Evolutionary conservation across 805 yeast species (phyloP), one percentile per base, ranked within the genome.

Genomic region (Yarrowia sp.): DNA sequence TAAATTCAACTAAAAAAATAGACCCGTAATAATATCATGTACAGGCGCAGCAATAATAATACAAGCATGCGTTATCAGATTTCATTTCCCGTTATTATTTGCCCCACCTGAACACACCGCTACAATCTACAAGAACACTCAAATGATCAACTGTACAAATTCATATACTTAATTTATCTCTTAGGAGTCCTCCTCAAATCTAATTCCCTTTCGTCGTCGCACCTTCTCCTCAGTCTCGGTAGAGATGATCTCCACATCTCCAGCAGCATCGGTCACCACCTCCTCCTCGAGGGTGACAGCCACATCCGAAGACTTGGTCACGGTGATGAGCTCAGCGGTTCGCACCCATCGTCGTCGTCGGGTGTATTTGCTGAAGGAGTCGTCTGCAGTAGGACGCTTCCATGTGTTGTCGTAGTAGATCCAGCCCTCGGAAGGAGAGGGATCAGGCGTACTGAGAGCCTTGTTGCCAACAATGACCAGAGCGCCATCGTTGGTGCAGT

Each of bases 281-380:
- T 43, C 64, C 35, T 43, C 43, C 39, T 33, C 51, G 22, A 10
- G 32, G 22, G 50, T 51, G 17, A 44, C 41, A 13, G 18, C 55
- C 9, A 48, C 66, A 18, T 61, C 65, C 3, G 60, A 18, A n/a
- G 65, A 28, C 17, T 50, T 35, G 33, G 65, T 62, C 17, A 63
- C 57, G 11, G 67, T 64, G 15, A 68, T 67, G 38, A 71, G 66
- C 65, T 71, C 73, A 8, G 99, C 99, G 0, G 96, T 90, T 68
- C 99, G 84, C 14, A 93, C 84, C 99, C 99, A 93, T 73, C 98
- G 83, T 78, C 99, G 84, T 73, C 97, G 84, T 75, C 99, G 84
- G 5, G 98, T 93, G 73, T 92, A 93, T 74, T 91, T 92, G 28
- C 95, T 85, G 76, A 86, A 92, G 3, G 95, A 83, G 73, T 92